These are phyloP conservation scores for Penicillium manginii DNA, from an alignment of 495 filamentous ascomycete genomes.

Conservation along the genomic window DNA sequence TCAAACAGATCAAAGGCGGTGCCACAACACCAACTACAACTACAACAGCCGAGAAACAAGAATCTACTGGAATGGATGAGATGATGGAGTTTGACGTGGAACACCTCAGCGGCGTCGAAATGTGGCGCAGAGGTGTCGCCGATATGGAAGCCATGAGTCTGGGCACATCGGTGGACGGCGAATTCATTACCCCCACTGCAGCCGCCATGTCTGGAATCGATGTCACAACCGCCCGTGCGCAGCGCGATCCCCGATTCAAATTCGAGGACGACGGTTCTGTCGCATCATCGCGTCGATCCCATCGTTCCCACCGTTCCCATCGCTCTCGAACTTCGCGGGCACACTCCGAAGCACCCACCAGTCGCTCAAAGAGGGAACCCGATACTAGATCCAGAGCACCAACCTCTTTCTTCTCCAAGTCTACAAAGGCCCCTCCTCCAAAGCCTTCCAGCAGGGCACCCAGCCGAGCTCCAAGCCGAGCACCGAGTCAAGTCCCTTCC, in stretches of 20 bases:
- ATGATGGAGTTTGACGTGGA: conserved; percentile 59
- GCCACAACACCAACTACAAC: conserved; percentile 6
- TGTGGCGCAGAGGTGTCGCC: conserved; percentile 85
- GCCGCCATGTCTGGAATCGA: conserved; percentile 61
- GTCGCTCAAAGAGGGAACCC: conserved; percentile 25
- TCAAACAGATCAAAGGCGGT: conserved; percentile 72
- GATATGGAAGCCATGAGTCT: conserved; percentile 61
- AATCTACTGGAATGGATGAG: conserved; percentile 54
- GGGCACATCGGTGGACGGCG: conserved; percentile 76
- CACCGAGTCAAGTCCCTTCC: conserved; percentile 14
- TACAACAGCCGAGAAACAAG: conserved; percentile 6
- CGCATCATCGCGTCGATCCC: conserved; percentile 43
- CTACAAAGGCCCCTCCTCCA: conserved; percentile 27
- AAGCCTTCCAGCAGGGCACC: conserved; percentile 20
- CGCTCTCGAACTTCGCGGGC: conserved; percentile 36
- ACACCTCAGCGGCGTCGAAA: conserved; percentile 69
- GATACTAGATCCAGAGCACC: conserved; percentile 22
- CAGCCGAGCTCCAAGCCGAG: conserved; percentile 2
- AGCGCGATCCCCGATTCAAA: conserved; percentile 43
- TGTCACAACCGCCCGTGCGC: conserved; percentile 39
- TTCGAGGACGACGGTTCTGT: conserved; percentile 43
- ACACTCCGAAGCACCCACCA: conserved; percentile 17
- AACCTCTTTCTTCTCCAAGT: conserved; percentile 20
- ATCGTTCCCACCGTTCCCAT: conserved; percentile 37
- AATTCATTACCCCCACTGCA: conserved; percentile 82